Conservation (phyloP, 2,329 filamentous ascomycete genomes). For the Ophiostoma perfectum region DNA sequence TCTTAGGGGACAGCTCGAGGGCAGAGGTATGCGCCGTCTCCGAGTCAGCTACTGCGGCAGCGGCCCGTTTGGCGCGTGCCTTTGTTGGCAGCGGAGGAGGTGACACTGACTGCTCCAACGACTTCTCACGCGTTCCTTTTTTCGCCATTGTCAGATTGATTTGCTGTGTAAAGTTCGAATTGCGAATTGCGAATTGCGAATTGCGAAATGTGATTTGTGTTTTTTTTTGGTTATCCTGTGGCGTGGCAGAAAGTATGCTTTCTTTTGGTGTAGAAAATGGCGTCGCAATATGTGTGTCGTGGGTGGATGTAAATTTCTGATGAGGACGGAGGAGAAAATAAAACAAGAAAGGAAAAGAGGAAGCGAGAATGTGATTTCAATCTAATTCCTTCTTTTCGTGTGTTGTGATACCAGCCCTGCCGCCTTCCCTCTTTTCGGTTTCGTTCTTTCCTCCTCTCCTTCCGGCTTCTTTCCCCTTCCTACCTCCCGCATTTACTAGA, state of each 20-base stretch:
- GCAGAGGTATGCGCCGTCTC: not conserved
- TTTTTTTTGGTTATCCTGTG: no score
- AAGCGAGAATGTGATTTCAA: not conserved
- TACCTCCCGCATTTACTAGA: not conserved
- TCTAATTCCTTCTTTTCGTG: not conserved
- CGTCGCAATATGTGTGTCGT: not conserved
- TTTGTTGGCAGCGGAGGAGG: conserved; percentile 16
- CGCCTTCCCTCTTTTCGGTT: conserved; percentile 3
- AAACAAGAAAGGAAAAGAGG: not conserved
- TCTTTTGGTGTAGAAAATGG: not conserved
- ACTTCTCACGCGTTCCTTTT: not conserved
- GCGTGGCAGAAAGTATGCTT: no score
- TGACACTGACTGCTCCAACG: conserved; percentile 4
- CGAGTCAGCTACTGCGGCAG: not conserved
- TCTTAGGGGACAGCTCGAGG: not conserved
- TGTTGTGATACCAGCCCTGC: conserved; percentile 10
- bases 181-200: not conserved
- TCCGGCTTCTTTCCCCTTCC: not conserved
- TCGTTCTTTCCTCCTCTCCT: not conserved
- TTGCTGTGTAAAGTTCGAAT: not conserved
- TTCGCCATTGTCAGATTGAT: not conserved
- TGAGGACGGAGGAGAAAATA: not conserved
- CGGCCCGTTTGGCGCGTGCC: conserved; percentile 8
- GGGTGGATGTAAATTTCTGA: not conserved
- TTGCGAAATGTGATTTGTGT: not conserved